Evolutionary conservation across 208 protist species (phyloP).

Genomic region (Acanthamoeba comandoni): DNA sequence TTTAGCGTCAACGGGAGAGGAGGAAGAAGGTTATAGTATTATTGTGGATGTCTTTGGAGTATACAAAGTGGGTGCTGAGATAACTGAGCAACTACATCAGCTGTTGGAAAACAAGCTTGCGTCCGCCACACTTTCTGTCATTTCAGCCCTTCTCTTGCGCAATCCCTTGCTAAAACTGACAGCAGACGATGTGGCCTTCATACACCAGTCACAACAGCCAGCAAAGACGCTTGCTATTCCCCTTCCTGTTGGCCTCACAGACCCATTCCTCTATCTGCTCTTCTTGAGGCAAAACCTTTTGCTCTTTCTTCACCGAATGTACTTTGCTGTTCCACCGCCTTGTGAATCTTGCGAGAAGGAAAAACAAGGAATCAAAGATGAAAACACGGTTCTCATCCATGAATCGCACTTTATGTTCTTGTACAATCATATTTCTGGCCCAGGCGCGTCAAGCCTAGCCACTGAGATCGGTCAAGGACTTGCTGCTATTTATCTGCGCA

Average conservation of each 20-base stretch:
- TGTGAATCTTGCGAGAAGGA: neutral
- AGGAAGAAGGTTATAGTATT: conserved; percentile 26
- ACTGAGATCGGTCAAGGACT: conserved; percentile 19
- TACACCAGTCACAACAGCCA: conserved; percentile 7
- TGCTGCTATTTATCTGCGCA: conserved; percentile 29
- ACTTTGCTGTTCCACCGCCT: conserved; percentile 27
- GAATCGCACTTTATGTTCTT: conserved; percentile 67
- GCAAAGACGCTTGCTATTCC: neutral
- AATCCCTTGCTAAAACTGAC: conserved; percentile 72
- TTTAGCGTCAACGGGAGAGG: neutral
- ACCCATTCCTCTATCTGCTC: conserved; percentile 66
- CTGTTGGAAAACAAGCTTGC: conserved; percentile 45
- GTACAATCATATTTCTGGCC: conserved; percentile 53
- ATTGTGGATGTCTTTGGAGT: conserved; percentile 71
- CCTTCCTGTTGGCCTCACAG: conserved; percentile 26
- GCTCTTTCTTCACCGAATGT: conserved; percentile 61
- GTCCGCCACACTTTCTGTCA: conserved; percentile 30
- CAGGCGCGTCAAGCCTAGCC: neutral
- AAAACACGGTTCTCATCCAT: neutral
- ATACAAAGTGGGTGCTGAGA: conserved; percentile 54
- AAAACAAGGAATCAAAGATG: neutral
- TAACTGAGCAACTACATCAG: conserved; percentile 63
- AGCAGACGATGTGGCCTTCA: conserved; percentile 50
- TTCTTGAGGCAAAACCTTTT: conserved; percentile 66
- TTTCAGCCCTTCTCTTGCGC: conserved; percentile 62